Conservation (phyloP, 495 filamentous ascomycete genomes). For the Penicillium ochrochloron region DNA sequence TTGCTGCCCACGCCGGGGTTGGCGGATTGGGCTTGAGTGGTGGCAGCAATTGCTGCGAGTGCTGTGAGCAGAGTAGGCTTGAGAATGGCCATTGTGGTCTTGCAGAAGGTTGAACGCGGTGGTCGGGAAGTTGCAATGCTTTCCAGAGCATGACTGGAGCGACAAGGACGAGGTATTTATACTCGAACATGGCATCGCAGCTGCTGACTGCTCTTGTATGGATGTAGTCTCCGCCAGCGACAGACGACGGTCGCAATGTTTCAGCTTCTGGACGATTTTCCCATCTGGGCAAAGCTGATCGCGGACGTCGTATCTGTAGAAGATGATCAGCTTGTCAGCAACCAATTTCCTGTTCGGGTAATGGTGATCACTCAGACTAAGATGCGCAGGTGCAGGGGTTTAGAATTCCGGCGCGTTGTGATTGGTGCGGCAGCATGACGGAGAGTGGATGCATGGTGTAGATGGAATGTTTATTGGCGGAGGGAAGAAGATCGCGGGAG, state of each 20-base stretch:
- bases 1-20: slow-evolving; percentile 36
- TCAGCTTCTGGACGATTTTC: slow-evolving; percentile 4
- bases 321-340: background rate
- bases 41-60: slow-evolving; percentile 11
- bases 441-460: background rate
- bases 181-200: background rate
- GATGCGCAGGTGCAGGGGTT: background rate
- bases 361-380: background rate
- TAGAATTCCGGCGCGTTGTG: background rate
- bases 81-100: slow-evolving; percentile 14
- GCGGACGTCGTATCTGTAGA: background rate
- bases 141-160: background rate
- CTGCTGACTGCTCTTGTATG: background rate
- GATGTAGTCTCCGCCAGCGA: background rate
- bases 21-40: slow-evolving; percentile 28
- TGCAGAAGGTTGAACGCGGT: background rate
- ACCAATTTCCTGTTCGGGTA: slow-evolving; percentile 6
- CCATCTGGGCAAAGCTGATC: background rate
- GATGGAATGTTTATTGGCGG: background rate
- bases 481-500: background rate
- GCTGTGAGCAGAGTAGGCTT: slow-evolving; percentile 20
- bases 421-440: background rate
- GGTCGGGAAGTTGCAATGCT: background rate
- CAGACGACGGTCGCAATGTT: background rate
- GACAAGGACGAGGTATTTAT: background rate